Base-by-base conservation (phyloP, 1,284 basidiomycete genomes). In the Uromyces viciae-fabae region DNA sequence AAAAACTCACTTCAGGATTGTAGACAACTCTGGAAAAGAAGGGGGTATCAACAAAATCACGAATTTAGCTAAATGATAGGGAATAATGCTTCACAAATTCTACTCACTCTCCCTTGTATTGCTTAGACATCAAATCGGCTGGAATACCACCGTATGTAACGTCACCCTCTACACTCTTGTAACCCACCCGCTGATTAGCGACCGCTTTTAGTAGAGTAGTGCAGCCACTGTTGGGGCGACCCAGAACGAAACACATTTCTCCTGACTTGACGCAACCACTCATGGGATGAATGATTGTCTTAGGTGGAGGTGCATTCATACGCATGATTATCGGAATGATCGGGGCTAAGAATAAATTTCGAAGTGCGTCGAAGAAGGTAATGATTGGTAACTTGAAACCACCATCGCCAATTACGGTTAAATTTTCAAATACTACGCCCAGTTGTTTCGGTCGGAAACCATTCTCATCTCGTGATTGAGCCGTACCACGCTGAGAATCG, bases 361-460 rank as follows among this genome's bases (percentile, higher is more conserved):
- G 82, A 66, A 89, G 87, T 42, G 91, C 91, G 83, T 90, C 92
- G 88, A 86, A 84, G 82, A 88, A 88, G 31, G 84, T 84, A 19
- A 52, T 58, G 62, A 81, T 78, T 71, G 58, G 49, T 11, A 75
- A 81, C 81, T 84, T 86, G 83, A 88, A 86, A 52, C 91, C 91
- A 36, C 92, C 93, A 0, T 88, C 85, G 40, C 91, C 92, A n/a
- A 91, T 87, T 64, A 94, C 93, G 81, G 91, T 88, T 0, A 93
- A 86, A 82, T 91, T 88, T 75, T 93, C 89, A 91, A 92, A 94
- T 28, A 90, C 90, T 33, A 94, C 92, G 49, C 93, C 93, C 54
- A 85, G 69, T 52, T 91, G 90, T 87, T 95, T 95, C 86, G 91
- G 91, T 83, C 90, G 69, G 8, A 49, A 14, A 17, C 46, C 46